Evolutionary conservation across 2,329 filamentous ascomycete species (phyloP), one percentile per base, ranked within the genome.

Genomic region (Ascochyta lentis): DNA sequence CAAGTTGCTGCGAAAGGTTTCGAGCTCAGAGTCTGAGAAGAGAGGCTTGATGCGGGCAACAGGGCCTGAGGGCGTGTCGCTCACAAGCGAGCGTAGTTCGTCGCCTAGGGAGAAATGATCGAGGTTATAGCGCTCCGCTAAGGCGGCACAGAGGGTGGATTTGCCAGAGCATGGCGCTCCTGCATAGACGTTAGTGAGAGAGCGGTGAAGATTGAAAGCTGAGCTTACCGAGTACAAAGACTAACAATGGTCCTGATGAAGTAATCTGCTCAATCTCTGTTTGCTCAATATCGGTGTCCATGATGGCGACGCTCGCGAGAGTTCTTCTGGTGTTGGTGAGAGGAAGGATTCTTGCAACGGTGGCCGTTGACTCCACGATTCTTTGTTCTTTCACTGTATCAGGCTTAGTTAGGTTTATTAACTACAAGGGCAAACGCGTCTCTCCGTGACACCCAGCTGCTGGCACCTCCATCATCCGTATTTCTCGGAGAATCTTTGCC

Each of bases 121-220:
- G 23, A 64, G 45, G 26, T 38, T n/a, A 43, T 58, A 52, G 10
- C 31, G 43, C 8, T 24, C 31, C 34, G 47, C 23, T 35, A 63
- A 45, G 6, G 44, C 23, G 38, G 37, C 44, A 35, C 56, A 50
- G 29, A 61, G 47, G 15, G 58, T 63, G 19, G 49, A 48, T 29
- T 61, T 64, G 26, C 59, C 56, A 8, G 59, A 50, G 42, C 60
- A 63, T 3, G 58, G 60, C 6, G 53, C 47, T n/a, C 45, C 49
- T 56, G 19, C 16, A 4, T 8, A 2, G 1, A 13, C 22, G 45
- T 42, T 19, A 46, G 43, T 22, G 8, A 19, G 22, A 23, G 10
- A 22, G 29, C 2, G 23, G 7, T 4, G 13, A 16, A 19, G 6
- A 31, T 1, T 4, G n/a, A 22, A 24, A 15, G 19, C 24, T 7